These are phyloP conservation scores for Pseudopyricularia cyperi DNA, from an alignment of 2,329 filamentous ascomycete genomes.

Conservation along the genomic window DNA sequence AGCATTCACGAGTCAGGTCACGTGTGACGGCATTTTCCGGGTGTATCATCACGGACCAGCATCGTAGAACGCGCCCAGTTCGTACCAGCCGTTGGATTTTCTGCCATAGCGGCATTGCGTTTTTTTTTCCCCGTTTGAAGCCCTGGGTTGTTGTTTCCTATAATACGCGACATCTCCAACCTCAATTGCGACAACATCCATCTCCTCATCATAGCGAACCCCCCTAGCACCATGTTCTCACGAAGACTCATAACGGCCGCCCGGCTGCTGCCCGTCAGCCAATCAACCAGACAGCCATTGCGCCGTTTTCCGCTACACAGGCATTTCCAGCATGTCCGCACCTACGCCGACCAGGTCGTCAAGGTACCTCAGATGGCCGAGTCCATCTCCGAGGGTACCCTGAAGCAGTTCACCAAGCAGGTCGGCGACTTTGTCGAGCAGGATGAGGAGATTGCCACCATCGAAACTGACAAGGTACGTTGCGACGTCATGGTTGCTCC, in stretches of 20 bases:
- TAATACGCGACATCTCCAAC: not conserved
- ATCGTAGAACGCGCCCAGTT: not conserved
- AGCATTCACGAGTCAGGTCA: no score
- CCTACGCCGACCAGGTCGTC: conserved; percentile 68
- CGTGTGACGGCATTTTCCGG: no score
- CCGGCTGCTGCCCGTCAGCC: conserved; percentile 16
- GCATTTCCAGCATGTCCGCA: conserved; percentile 44
- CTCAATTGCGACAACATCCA: not conserved
- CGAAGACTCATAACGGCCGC: conserved; percentile 17
- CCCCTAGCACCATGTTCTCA: conserved; percentile 26
- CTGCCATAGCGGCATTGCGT: not conserved
- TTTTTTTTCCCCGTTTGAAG: not conserved
- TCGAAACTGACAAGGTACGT: conserved; percentile 92
- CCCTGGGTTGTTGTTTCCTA: not conserved
- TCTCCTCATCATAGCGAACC: not conserved
- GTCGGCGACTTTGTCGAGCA: conserved; percentile 88
- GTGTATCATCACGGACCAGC: no score
- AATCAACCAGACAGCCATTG: conserved; percentile 24
- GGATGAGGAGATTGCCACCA: conserved; percentile 96
- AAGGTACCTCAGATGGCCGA: conserved; percentile 98
- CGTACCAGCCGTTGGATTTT: not conserved
- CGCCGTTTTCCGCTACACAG: conserved; percentile 31
- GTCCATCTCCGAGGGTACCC: conserved; percentile 91
- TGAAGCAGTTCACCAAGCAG: conserved; percentile 90
- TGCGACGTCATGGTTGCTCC: not conserved